Base-by-base conservation (phyloP, 2,329 filamentous ascomycete species). In the Parafenestella ontariensis region DNA sequence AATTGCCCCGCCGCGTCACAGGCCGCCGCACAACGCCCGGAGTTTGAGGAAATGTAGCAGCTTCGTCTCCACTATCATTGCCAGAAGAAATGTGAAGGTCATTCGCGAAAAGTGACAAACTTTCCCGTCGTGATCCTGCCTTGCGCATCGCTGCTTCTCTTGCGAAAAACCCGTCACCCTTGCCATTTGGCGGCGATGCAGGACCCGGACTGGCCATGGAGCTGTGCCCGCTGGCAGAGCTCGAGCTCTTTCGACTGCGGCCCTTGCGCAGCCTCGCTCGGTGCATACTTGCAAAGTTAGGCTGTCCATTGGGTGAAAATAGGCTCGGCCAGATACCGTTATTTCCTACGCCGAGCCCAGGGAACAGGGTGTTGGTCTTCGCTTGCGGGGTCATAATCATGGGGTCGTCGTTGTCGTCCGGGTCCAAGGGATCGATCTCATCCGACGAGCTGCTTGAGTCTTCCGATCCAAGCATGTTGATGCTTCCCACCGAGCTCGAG, bases 21-120 rank as follows among this genome's bases (percentile, higher is more conserved):
- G 88, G 86, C 58, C 93, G 85, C 58, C 90, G 85, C 58, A 96
- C 89, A 15, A 96, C 92, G 52, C 88, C 90, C 45, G 90, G 84
- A 50, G 89, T 87, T 44, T 74, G 77, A 20, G 74, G 77, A 31
- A 72, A 59, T 26, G 69, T 79, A 7, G 80, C 82, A 56, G 80
- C 81, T 61, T 85, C 87, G 60, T 94, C 90, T 13, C 91, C 89
- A 69, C 89, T 91, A 66, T 96, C 93, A 63, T 89, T 92, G 3
- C 91, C 85, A 48, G 87, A 87, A 10, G 85, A 88, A 20, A 97
- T 89, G 61, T 95, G 89, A 18, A 97, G 78, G 66, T 96, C 92
- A 63, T 95, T 93, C 15, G 93, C 93, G 33, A 93, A 92, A 80
- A 95, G 87, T 62, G 91, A 96, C 56, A 98, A 87, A 73, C 92